A percentile compares a stretch with the other conserved stretches of the same genome.
phyloP scores from a whole-genome alignment of 192 early-diverging fungal species.

The Jimgerdemannia flammicorona region DNA sequence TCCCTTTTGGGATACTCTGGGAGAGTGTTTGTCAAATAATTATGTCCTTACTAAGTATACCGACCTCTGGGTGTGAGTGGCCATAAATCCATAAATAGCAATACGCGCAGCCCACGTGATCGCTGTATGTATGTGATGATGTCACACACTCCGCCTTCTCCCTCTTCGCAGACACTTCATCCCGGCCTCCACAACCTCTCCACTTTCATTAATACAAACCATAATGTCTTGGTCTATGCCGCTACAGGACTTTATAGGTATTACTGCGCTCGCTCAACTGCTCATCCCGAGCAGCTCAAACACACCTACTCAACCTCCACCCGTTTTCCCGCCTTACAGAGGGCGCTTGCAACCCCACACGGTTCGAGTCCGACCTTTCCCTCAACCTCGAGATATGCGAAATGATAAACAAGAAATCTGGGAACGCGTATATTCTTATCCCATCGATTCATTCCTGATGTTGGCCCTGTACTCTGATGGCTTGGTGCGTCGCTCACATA shows the following conservation, averaged over 20 bases:
- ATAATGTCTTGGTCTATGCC: constrained; percentile 5
- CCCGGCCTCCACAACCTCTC: background rate
- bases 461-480: background rate
- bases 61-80: no score
- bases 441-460: background rate
- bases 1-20: no score
- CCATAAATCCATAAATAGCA: no score
- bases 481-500: background rate
- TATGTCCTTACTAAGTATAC: no score
- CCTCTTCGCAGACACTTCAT: background rate
- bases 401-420: constrained; percentile 87
- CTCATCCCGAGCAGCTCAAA: background rate
- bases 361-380: constrained; percentile 72
- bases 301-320: background rate
- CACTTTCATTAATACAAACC: background rate
- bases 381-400: constrained; percentile 96
- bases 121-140: background rate
- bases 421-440: constrained; percentile 61
- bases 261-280: background rate
- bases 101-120: no score
- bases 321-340: constrained; percentile 38
- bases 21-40: no score
- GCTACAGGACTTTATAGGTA: constrained; percentile 21
- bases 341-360: constrained; percentile 71
- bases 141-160: background rate